phyloP scores from a whole-genome alignment of 148 eudicot species.

The Heliosperma pusillum region DNA sequence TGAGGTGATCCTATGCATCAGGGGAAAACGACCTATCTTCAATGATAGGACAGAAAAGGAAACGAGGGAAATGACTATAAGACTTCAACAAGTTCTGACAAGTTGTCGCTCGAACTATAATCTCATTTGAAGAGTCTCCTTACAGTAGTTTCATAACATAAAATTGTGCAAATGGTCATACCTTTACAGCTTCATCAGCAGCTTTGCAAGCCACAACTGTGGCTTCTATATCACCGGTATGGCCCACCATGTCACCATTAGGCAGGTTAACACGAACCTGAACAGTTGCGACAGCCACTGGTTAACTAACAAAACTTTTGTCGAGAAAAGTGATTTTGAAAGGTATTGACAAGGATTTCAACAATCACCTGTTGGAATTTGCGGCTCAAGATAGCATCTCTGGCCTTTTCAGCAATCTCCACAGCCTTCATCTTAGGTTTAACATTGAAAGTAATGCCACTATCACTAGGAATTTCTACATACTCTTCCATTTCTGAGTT shows the following conservation, averaged over 20 bases:
- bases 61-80: neutral
- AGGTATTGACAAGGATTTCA: neutral
- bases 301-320: neutral
- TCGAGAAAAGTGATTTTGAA: neutral
- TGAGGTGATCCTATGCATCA: neutral
- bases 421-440: slow-evolving; percentile 87
- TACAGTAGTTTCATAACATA: neutral
- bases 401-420: slow-evolving; percentile 83
- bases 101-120: slow-evolving; percentile 13
- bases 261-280: slow-evolving; percentile 93
- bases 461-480: slow-evolving; percentile 88
- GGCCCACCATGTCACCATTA: slow-evolving; percentile 93
- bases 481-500: slow-evolving; percentile 82
- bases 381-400: slow-evolving; percentile 81
- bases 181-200: slow-evolving; percentile 97
- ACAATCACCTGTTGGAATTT: slow-evolving; percentile 77
- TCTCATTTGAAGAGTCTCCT: slow-evolving; percentile 19
- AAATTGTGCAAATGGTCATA: slow-evolving; percentile 18
- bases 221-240: slow-evolving; percentile 88
- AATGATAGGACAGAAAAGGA: slow-evolving; percentile 43
- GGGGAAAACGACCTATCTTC: neutral
- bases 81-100: neutral
- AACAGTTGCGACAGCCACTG: neutral
- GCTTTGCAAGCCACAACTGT: slow-evolving; percentile 84
- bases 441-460: slow-evolving; percentile 78